Evolutionary conservation across 1,284 basidiomycete genomes (phyloP), one percentile per base, ranked within the genome.

Genomic region (Cystobasidium sp.): DNA sequence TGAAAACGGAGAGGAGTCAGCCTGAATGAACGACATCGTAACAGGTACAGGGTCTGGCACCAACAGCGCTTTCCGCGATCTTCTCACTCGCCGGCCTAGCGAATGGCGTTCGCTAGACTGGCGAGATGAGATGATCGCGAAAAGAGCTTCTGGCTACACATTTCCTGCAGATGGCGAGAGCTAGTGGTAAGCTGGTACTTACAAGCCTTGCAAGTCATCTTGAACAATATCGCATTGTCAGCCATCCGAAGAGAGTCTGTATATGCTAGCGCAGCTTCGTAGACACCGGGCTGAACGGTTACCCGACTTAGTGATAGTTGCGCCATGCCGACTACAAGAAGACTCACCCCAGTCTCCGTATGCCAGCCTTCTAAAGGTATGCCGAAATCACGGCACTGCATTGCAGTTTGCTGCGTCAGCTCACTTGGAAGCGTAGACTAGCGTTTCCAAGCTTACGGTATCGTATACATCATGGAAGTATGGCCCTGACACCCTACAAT

Each of bases 381-480:
- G 44, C 71, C 73, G 39, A 76, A 73, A 3, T 47, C 41, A 6
- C 37, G 55, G 46, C 73, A 69, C 56, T 74, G 51, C 31, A 31
- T 49, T 16, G 55, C 22, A 20, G 53, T 51, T 3, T 20, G n/a
- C 39, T 5, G 4, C n/a, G 39, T 59, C 12, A n/a, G 9, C 7
- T 46, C 14, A 14, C 6, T 12, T 14, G n/a, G 2, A 6, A 49
- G 12, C 14, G 3, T 39, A 10, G 3, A 43, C 6, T 22, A 39
- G 18, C 52, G 44, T 20, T 7, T 37, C 12, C 22, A n/a, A 37
- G 47, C 74, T 47, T 41, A 78, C 77, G 53, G 88, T 86, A 79
- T 97, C 91, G 80, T 93, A 97, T 20, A 99, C 84, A 43, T 90
- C 92, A 76, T 91, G 88, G 82, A 97, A 98, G 82, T 96, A 99